These are phyloP conservation scores for Acacia melanoxylon DNA, from an alignment of 306 rosid species.

Conservation along the genomic window DNA sequence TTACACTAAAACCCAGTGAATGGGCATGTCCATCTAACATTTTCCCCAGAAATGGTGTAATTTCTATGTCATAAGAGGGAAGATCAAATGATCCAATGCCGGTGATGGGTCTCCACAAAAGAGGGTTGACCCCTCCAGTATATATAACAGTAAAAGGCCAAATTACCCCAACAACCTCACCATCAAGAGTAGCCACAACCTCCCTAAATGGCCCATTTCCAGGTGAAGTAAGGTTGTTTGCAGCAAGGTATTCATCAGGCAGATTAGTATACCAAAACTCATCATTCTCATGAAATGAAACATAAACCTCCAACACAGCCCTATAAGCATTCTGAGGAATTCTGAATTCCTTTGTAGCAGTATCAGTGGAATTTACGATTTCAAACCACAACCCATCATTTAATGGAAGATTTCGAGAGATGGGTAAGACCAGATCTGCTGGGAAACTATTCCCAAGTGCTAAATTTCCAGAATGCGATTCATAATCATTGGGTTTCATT, in stretches of 20 bases:
- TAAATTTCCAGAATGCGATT: not conserved
- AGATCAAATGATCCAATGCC: slow-evolving; percentile 84
- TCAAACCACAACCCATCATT: not conserved
- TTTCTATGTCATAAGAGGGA: slow-evolving; percentile 84
- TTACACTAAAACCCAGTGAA: slow-evolving; percentile 64
- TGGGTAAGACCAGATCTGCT: not conserved
- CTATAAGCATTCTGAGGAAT: not conserved
- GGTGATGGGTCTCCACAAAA: slow-evolving; percentile 90
- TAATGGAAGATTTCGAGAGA: not conserved
- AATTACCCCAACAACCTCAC: slow-evolving; percentile 56
- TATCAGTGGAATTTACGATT: not conserved
- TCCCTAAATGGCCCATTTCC: slow-evolving; percentile 95
- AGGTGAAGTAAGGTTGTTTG: slow-evolving; percentile 58
- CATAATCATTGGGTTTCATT: not conserved
- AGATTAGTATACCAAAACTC: slow-evolving; percentile 80
- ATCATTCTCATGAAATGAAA: slow-evolving; percentile 92
- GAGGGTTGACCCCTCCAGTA: slow-evolving; percentile 89
- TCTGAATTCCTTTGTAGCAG: not conserved
- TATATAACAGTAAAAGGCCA: slow-evolving; percentile 94
- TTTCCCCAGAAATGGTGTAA: slow-evolving; percentile 76
- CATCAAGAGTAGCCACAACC: slow-evolving; percentile 73
- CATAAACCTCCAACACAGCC: slow-evolving; percentile 35
- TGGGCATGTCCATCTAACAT: slow-evolving; percentile 71
- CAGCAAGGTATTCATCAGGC: slow-evolving; percentile 62
- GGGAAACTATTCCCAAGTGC: not conserved